Base-by-base conservation (phyloP, 2,329 filamentous ascomycete species). In the Leptoxyphium fumago region DNA sequence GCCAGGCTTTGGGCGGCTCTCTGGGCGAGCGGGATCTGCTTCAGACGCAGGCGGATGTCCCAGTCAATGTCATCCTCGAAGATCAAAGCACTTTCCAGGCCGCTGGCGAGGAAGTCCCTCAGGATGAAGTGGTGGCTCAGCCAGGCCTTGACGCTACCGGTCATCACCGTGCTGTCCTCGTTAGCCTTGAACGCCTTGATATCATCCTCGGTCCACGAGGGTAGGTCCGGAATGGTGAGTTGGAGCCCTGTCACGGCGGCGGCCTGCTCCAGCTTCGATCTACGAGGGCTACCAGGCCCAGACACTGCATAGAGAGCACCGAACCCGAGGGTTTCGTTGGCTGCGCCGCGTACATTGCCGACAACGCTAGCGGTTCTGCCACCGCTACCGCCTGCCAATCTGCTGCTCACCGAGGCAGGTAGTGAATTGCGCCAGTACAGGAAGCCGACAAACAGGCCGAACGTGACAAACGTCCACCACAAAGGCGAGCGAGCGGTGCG, bases 61-160 rank as follows among this genome's bases (percentile, higher is more conserved):
- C 63, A 67, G 45, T 67, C 65, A 26, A 67, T 62, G 46, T 67
- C 65, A 51, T 67, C 65, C 53, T 67, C 65, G 30, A 67, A 60
- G 15, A 67, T 63, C 43, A 67, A 55, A 1, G 63, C 65, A 1
- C 64, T 66, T 49, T 66, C 62, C 11, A 59, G 54, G 34, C 59
- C 62, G 28, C 63, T 64, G 5, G 59, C 55, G 17, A 67, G 52
- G 50, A 67, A 67, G 54, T 61, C 65, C 45, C 44, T 34, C 43
- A 52, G 43, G 17, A 50, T 47, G 15, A 51, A 46, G 42, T 63
- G 49, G 51, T 66, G 63, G 32, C 61, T 61, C 50, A 65, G 45
- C 63, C 63, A 65, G 9, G 63, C 63, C 50, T 61, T 46, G 3
- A 61, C 60, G 38, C 57, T 61, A 3, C 62, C 63, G 14, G 50